Percentiles rank a stretch among this genome's conserved stretches.
Conservation (phyloP, 345 rosid genomes). For the Tarenaya hassleriana region DNA sequence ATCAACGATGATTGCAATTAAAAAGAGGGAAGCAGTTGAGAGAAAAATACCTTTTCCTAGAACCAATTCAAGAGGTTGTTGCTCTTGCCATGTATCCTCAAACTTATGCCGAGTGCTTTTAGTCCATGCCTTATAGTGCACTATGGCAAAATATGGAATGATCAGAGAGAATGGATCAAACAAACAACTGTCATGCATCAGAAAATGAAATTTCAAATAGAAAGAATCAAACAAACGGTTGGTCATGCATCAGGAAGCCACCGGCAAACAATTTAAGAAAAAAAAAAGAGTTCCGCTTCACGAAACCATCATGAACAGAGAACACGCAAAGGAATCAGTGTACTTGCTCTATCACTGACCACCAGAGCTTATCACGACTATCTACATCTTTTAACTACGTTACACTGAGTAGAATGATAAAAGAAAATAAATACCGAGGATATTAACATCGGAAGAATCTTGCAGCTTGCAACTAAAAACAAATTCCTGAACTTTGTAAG, state of each 20-base stretch:
- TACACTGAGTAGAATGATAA: not conserved
- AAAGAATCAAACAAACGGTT: no score
- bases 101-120: slow-evolving; percentile 74
- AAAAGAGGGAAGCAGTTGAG: not conserved
- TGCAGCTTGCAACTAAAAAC: not conserved
- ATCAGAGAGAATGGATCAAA: slow-evolving; percentile 16
- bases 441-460: no score
- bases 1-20: slow-evolving; percentile 11
- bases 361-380: no score
- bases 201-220: not conserved
- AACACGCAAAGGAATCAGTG: not conserved
- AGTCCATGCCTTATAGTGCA: slow-evolving; percentile 87
- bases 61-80: slow-evolving; percentile 71
- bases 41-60: slow-evolving; percentile 66
- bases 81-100: slow-evolving; percentile 90
- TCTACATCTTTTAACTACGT: slow-evolving; percentile 9
- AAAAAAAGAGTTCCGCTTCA: not conserved
- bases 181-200: slow-evolving; percentile 6
- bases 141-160: slow-evolving; percentile 32
- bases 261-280: not conserved
- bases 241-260: not conserved
- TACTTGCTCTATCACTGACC: not conserved
- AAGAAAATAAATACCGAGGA: slow-evolving; percentile 1
- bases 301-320: slow-evolving; percentile 5
- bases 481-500: slow-evolving; percentile 4